Evolutionary conservation across 2,329 filamentous ascomycete species (phyloP), one percentile per base, ranked within the genome.

Genomic region (Aureobasidium namibiae): DNA sequence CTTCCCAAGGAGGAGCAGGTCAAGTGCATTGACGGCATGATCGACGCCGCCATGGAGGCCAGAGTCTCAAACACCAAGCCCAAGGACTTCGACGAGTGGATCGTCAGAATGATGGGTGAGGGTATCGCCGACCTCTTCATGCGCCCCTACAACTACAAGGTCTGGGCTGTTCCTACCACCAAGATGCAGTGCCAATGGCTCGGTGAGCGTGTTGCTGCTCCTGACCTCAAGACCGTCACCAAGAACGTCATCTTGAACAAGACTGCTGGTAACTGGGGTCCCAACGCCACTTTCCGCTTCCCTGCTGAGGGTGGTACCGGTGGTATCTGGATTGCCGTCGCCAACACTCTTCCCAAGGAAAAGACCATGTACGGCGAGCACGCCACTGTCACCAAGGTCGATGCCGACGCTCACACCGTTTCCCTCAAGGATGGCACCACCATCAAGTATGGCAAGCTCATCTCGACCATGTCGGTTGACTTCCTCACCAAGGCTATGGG

Each of bases 151-250:
- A 99, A 99, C 85, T 99, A 87, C 86, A 99, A 99, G 81, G 94
- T 99, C 73, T 99, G 94, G 94, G 94, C 94, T 63, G 92, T 97
- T 68, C 94, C 94, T 61, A 96, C 92, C 60, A 96, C 88, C 67
- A 95, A 95, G 92, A 99, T 99, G 94, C 94, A 97, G 89, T 96
- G 91, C 76, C 80, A 87, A 74, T 99, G 94, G 94, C 88, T 97
- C 64, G 94, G 94, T 69, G 94, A 99, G 85, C 92, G 94, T 82
- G 94, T 99, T 56, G 94, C 94, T 62, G 92, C 92, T 57, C 94
- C 94, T 65, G 90, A 99, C 73, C 82, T 96, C 80, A 99, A 99
- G 86, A 83, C 82, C 39, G 89, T 95, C 68, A 92, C 90, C 68
- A 88, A 85, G 79, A 99, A 99, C 76, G 89, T 96, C 70, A 91